These are phyloP conservation scores for Cyberlindnera amylophila DNA, from an alignment of 805 yeast genomes.

Conservation along the genomic window DNA sequence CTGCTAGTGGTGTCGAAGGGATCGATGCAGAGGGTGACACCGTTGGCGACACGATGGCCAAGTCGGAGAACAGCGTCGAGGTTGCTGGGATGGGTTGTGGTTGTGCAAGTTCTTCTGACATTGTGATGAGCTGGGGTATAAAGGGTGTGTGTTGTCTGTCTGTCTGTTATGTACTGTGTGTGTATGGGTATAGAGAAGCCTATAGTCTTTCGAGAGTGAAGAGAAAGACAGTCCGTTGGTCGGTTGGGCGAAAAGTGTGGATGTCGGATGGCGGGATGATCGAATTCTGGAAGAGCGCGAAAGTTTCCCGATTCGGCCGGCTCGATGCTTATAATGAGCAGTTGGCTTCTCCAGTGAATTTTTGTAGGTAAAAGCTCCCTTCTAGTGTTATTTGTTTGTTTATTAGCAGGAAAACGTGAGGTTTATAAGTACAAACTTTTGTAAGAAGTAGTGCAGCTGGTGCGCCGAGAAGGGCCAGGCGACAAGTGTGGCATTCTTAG, in stretches of 20 bases:
- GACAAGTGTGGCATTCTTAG: neutral
- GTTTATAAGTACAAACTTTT: too few species aligned
- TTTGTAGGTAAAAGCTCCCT: too few species aligned
- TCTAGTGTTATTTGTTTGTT: too few species aligned
- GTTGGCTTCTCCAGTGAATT: too few species aligned
- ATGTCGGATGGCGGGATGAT: conserved; percentile 1
- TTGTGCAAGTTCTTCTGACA: conserved; percentile 13
- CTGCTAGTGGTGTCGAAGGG: conserved; percentile 27
- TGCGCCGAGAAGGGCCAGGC: neutral
- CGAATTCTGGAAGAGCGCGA: conserved; percentile 7
- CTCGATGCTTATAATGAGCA: too few species aligned
- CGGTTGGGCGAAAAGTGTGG: conserved; percentile 2
- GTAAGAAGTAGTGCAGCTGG: too few species aligned
- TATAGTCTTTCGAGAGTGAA: too few species aligned
- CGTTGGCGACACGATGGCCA: conserved; percentile 40
- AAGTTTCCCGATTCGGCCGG: conserved; percentile 7
- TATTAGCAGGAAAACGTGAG: too few species aligned
- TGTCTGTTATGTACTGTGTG: too few species aligned
- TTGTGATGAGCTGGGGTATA: neutral
- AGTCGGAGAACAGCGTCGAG: conserved; percentile 30
- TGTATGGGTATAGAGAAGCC: too few species aligned
- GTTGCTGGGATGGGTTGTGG: conserved; percentile 16
- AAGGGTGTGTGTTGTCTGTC: neutral
- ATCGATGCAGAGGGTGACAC: conserved; percentile 29
- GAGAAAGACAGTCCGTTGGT: neutral